A percentile compares a stretch with the other conserved stretches of the same genome.
phyloP scores from a whole-genome alignment of 257 asterid genomes.

The Echium plantagineum region DNA sequence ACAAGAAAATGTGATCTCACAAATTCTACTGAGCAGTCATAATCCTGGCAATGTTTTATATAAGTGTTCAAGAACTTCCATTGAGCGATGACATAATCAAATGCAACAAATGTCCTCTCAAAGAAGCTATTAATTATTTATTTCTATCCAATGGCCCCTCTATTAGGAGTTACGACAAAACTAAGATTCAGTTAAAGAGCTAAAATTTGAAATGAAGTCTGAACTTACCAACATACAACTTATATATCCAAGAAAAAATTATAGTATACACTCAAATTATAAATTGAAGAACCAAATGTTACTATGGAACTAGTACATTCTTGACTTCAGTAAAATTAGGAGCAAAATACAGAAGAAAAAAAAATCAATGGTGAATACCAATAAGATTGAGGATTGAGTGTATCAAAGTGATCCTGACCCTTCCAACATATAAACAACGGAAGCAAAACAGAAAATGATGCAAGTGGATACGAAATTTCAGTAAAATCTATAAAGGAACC shows the following conservation, averaged over 20 bases:
- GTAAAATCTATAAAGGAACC: neutral
- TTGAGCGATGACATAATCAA: neutral
- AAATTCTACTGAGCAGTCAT: constrained; percentile 70
- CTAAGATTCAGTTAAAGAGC: neutral
- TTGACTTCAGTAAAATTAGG: neutral
- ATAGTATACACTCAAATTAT: neutral
- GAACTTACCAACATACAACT: neutral
- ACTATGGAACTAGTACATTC: neutral
- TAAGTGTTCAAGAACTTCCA: neutral
- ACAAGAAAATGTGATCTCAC: constrained; percentile 92
- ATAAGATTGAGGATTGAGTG: too few species aligned
- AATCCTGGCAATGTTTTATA: constrained; percentile 45
- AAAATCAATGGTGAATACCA: too few species aligned
- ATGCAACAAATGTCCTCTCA: neutral
- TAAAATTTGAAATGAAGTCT: too few species aligned
- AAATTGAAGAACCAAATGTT: neutral
- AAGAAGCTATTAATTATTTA: neutral
- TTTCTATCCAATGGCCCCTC: neutral
- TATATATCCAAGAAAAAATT: neutral
- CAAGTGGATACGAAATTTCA: neutral
- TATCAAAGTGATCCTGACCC: too few species aligned
- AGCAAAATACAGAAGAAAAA: too few species aligned
- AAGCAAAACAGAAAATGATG: neutral
- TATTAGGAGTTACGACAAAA: neutral
- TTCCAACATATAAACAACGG: too few species aligned